Conservation (phyloP, 2,329 filamentous ascomycete species). For the Apiospora pterosperma region DNA sequence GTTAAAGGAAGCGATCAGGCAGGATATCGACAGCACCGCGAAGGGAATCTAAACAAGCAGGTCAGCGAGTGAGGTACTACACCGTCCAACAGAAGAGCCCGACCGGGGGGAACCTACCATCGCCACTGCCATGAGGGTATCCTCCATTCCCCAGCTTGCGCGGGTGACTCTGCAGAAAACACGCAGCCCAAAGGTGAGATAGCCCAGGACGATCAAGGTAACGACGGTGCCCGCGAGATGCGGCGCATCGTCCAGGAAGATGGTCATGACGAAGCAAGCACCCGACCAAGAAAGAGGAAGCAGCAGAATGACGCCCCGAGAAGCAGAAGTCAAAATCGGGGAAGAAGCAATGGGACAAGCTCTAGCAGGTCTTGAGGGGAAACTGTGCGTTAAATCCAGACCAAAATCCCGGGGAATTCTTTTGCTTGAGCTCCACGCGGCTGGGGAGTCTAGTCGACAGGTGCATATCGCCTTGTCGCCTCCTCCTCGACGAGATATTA, state of each 20-base stretch:
- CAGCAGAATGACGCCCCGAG: background rate
- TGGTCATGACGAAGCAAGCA: constrained; percentile 8
- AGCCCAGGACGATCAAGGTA: constrained; percentile 11
- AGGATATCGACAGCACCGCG: constrained; percentile 13
- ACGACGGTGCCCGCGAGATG: constrained; percentile 16
- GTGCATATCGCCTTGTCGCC: background rate
- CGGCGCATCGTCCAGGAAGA: constrained; percentile 13
- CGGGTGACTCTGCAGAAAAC: constrained; percentile 11
- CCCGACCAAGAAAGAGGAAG: background rate
- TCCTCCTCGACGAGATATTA: background rate
- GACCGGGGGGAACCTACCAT: constrained; percentile 6
- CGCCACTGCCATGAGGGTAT: constrained; percentile 14
- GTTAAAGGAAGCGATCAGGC: constrained; percentile 9
- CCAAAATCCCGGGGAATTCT: background rate
- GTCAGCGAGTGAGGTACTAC: background rate
- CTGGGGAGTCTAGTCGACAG: background rate
- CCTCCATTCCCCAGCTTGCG: constrained; percentile 14
- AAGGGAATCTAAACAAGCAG: constrained; percentile 9
- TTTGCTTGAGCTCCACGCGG: background rate
- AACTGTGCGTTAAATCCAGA: background rate
- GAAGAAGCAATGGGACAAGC: background rate
- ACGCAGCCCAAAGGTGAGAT: constrained; percentile 11
- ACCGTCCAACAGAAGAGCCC: background rate
- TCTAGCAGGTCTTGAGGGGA: background rate
- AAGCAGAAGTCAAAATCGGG: background rate